A percentile compares a stretch with the other conserved stretches of the same genome.
Conservation (phyloP, 768 basidiomycete species). For the Russula lepida region DNA sequence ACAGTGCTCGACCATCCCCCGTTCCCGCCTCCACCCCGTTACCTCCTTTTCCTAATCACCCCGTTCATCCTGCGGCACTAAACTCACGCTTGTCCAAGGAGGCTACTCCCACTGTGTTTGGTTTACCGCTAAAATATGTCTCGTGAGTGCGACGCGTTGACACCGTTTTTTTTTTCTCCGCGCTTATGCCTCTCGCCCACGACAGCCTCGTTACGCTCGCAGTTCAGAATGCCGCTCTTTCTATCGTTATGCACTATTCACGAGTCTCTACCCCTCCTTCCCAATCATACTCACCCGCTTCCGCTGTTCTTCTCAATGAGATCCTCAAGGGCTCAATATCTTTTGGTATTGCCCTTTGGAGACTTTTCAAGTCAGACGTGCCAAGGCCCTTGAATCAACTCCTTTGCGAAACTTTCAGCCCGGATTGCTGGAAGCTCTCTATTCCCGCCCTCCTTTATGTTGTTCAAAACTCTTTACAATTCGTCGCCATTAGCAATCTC, state of each 20-base stretch:
- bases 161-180: neutral
- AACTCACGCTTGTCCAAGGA: slow-evolving; percentile 7
- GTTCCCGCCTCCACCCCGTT: slow-evolving; percentile 10
- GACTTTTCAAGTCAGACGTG: slow-evolving; percentile 31
- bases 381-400: slow-evolving; percentile 43
- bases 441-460: slow-evolving; percentile 94
- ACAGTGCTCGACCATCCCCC: slow-evolving; percentile 31
- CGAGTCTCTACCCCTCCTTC: slow-evolving; percentile 74
- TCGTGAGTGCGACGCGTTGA: slow-evolving; percentile 43
- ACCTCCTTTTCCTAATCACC: slow-evolving; percentile 13
- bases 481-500: slow-evolving; percentile 91
- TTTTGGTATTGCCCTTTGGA: slow-evolving; percentile 60
- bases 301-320: slow-evolving; percentile 92
- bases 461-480: slow-evolving; percentile 95
- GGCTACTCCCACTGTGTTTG: slow-evolving; percentile 47
- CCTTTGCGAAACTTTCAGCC: slow-evolving; percentile 69
- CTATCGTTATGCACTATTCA: slow-evolving; percentile 99
- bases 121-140: slow-evolving; percentile 71
- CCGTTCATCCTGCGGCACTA: slow-evolving; percentile 15
- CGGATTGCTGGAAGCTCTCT: slow-evolving; percentile 95
- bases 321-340: slow-evolving; percentile 91
- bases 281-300: slow-evolving; percentile 84
- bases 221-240: slow-evolving; percentile 90
- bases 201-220: slow-evolving; percentile 73
- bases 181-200: slow-evolving; percentile 1